Evolutionary conservation across 179 eudicot species (phyloP), one percentile per base, ranked within the genome.

Genomic region (Camellia oleifera): DNA sequence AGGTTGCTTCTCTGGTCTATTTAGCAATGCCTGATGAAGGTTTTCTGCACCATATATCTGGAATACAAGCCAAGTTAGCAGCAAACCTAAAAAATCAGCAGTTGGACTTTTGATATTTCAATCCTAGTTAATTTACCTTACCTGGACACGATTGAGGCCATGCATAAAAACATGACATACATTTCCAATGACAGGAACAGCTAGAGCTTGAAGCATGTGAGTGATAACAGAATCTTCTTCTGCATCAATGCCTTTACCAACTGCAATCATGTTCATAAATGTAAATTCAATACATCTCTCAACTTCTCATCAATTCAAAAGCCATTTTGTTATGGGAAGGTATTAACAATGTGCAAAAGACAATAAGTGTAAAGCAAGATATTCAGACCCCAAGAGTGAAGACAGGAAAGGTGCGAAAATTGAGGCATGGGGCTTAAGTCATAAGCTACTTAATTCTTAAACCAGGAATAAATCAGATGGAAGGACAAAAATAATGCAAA

Each of bases 161-260:
- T 92, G 97, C 98, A 95, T 95, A 82, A 95, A 95, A 62, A 95
- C 97, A 85, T 92, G 92, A 79, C 98, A 95, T 71, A 89, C 97
- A 82, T 92, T 95, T 80, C 98, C 98, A 78, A 95, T 79, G 73
- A 95, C 87, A 78, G 98, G 98, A 79, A 92, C 97, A 71, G 98
- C 94, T 81, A 95, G 72, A 82, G 92, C 92, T 79, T 89, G 98
- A 77, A 95, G 92, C 94, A 92, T 87, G 78, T 97, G 97, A 61
- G 89, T 82, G 76, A 93, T 78, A 63, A 87, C 86, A 15, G 98
- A 92, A 74, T 93, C 97, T 76, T 87, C 92, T 80, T 88, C 97
- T 23, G 87, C 87, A 79, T 83, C 91, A n/a, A 92, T 73, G 67
- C 88, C 88, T 85, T 84, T 87, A 50, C 83, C 86, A 78, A 91